Evolutionary conservation across 139 green algal genomes (phyloP).

Genomic region (Auxenochlorella protothecoides): DNA sequence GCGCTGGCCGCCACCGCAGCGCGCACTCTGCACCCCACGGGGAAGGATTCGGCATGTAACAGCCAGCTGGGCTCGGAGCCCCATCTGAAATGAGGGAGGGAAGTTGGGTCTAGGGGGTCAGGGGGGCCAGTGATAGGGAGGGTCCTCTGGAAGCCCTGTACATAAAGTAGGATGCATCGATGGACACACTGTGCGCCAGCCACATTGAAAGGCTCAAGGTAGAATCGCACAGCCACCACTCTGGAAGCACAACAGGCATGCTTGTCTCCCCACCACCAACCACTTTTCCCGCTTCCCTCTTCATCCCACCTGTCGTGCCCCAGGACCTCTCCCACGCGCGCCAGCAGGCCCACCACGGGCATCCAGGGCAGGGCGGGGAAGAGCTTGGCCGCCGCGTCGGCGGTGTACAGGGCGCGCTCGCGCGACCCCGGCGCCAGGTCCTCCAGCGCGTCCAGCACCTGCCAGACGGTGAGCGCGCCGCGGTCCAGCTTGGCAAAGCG

Average conservation of each 20-base stretch:
- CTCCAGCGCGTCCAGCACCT: constrained; percentile 59
- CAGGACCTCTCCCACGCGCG: constrained; percentile 75
- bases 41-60: constrained; percentile 73
- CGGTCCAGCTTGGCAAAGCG: not conserved
- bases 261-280: too few relatives aligned
- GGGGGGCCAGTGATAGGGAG: not conserved
- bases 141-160: not conserved
- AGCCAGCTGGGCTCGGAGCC: constrained; percentile 75
- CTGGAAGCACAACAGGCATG: too few relatives aligned
- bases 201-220: too few relatives aligned
- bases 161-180: not conserved
- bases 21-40: constrained; percentile 74
- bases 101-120: not conserved
- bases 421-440: constrained; percentile 21
- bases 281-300: too few relatives aligned
- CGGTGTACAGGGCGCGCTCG: constrained; percentile 12
- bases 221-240: too few relatives aligned
- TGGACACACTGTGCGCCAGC: not conserved
- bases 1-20: constrained; percentile 36
- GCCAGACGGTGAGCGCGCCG: constrained; percentile 49
- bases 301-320: constrained; percentile 44
- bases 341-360: constrained; percentile 68
- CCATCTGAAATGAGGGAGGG: constrained; percentile 29
- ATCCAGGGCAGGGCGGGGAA: constrained; percentile 72
- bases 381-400: constrained; percentile 34